These are phyloP conservation scores for Citrus sinensis DNA, from an alignment of 345 rosid genomes.

Conservation along the genomic window DNA sequence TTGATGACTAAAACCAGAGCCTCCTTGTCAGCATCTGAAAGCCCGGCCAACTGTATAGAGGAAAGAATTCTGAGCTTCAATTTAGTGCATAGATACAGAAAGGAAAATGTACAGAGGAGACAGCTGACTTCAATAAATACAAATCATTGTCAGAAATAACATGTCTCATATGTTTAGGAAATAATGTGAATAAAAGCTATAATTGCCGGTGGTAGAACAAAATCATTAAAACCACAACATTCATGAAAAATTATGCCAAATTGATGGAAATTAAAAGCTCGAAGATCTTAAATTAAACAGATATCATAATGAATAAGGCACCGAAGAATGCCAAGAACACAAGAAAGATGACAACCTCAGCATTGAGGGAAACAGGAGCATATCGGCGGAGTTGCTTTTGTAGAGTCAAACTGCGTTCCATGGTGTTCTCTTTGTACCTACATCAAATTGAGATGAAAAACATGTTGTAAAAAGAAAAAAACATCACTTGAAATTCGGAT, in stretches of 20 bases:
- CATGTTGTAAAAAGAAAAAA: conserved; percentile 2
- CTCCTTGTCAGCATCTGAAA: conserved; percentile 60
- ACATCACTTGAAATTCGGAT: background rate
- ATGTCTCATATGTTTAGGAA: background rate
- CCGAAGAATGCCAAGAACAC: background rate
- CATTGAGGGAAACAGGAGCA: conserved; percentile 67
- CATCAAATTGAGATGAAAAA: conserved; percentile 26
- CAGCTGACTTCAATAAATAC: background rate
- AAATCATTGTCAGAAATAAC: background rate
- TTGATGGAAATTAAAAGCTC: background rate
- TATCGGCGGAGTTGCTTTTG: conserved; percentile 73
- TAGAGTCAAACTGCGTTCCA: conserved; percentile 53
- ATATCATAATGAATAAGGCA: conserved; percentile 1
- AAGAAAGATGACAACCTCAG: conserved; percentile 48
- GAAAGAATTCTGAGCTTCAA: conserved; percentile 1
- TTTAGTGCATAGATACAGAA: background rate
- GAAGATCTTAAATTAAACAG: background rate
- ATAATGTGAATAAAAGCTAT: background rate
- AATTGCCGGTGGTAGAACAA: background rate
- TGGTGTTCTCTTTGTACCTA: conserved; percentile 62
- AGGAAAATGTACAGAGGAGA: background rate
- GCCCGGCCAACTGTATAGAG: conserved; percentile 63
- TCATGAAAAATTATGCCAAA: background rate
- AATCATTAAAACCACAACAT: background rate
- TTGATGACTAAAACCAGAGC: conserved; percentile 61